A percentile compares a stretch with the other conserved stretches of the same genome.
Conservation (phyloP, 352 stramenopile species). For the Pythium biforme region DNA sequence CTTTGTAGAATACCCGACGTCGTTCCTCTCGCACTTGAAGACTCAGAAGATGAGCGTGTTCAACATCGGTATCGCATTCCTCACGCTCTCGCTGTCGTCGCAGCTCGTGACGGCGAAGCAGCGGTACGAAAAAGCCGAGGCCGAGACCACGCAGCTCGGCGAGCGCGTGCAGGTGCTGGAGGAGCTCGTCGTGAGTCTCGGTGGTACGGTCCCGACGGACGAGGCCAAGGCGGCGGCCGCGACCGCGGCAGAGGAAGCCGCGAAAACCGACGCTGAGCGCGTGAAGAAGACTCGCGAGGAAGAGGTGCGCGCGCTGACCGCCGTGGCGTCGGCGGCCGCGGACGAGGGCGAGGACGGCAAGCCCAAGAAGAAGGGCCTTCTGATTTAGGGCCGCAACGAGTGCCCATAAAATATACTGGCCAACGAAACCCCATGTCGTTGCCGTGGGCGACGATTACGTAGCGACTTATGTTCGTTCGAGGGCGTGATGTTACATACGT, state of each 20-base stretch:
- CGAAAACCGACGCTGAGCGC: slow-evolving; percentile 37
- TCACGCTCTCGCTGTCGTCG: slow-evolving; percentile 83
- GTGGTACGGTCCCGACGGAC: slow-evolving; percentile 55
- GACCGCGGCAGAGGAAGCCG: slow-evolving; percentile 22
- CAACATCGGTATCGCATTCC: slow-evolving; percentile 80
- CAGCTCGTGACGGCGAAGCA: slow-evolving; percentile 81
- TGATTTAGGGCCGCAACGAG: slow-evolving; percentile 49
- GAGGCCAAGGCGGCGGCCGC: slow-evolving; percentile 31
- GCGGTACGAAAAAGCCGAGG: slow-evolving; percentile 39
- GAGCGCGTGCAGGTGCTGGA: slow-evolving; percentile 57
- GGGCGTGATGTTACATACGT: not conserved
- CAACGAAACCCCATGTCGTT: too few species aligned
- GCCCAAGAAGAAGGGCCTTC: slow-evolving; percentile 51
- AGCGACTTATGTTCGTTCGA: too few species aligned
- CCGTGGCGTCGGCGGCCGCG: slow-evolving; percentile 7
- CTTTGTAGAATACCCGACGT: slow-evolving; percentile 74
- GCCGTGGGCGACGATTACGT: too few species aligned
- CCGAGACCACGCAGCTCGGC: slow-evolving; percentile 41
- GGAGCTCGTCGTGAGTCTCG: slow-evolving; percentile 59
- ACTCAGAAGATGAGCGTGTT: slow-evolving; percentile 86
- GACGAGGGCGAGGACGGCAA: slow-evolving; percentile 20
- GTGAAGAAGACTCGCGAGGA: slow-evolving; percentile 45
- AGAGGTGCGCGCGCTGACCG: slow-evolving; percentile 35
- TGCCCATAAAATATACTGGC: not conserved
- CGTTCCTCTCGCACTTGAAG: slow-evolving; percentile 73